Conservation (phyloP, 306 rosid genomes). For the Boehmeria nivea region DNA sequence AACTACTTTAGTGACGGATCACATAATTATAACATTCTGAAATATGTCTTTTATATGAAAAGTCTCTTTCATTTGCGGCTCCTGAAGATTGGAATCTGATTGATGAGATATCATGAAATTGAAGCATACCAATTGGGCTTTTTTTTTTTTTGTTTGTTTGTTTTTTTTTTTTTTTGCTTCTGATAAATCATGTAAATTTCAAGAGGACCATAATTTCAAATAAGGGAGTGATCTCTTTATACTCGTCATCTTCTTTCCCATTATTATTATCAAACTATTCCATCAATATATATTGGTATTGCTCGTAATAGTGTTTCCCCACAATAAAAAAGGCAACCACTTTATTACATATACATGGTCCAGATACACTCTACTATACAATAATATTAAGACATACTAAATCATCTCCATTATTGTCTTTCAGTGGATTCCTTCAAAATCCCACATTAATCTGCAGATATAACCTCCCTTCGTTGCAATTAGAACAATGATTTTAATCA, state of each 20-base stretch:
- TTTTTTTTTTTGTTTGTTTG: no score
- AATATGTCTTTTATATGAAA: no score
- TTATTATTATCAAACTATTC: neutral
- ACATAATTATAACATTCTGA: no score
- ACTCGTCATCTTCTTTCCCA: neutral
- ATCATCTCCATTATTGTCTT: constrained; percentile 7
- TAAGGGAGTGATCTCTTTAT: no score
- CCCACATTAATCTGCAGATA: constrained; percentile 7
- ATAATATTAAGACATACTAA: neutral
- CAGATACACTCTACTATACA: neutral
- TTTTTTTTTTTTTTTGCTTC: no score
- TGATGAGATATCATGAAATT: no score
- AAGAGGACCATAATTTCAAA: no score
- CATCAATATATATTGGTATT: constrained; percentile 1
- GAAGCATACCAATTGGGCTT: no score
- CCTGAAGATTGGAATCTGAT: no score
- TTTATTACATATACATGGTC: constrained; percentile 1
- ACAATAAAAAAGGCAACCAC: constrained; percentile 12
- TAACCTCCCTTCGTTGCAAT: neutral
- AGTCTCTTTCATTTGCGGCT: no score
- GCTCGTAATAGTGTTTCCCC: constrained; percentile 29
- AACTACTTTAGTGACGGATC: no score
- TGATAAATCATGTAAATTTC: no score
- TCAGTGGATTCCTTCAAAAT: neutral
- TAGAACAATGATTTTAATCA: constrained; percentile 1